Conservation (phyloP, 164 flowering plant genomes). For the Chimonanthus salicifolius region DNA sequence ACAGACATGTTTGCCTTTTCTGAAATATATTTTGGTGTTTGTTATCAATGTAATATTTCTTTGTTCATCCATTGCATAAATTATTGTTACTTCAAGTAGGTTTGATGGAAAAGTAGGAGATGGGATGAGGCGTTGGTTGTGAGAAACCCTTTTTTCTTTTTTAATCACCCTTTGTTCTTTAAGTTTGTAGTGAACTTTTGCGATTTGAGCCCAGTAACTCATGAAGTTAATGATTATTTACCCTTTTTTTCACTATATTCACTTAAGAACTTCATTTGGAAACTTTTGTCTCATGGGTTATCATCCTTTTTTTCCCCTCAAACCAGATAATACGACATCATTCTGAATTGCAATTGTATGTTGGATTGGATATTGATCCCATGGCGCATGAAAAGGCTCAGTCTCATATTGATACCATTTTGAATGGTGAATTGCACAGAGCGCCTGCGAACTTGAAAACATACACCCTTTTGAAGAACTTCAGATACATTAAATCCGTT, state of each 20-base stretch:
- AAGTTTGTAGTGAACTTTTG: no score
- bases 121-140: no score
- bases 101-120: no score
- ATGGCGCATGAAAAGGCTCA: constrained; percentile 61
- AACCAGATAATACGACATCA: constrained; percentile 70
- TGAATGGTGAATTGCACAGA: constrained; percentile 19
- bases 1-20: no score
- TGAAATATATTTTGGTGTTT: no score
- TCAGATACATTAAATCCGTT: constrained; percentile 49
- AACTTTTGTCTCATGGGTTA: background rate
- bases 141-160: no score
- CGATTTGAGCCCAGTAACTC: no score
- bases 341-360: constrained; percentile 54
- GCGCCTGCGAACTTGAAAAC: constrained; percentile 33
- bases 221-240: background rate
- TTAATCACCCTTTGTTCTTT: no score
- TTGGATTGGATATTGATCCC: constrained; percentile 94
- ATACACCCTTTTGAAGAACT: constrained; percentile 46
- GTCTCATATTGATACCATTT: constrained; percentile 30
- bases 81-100: no score
- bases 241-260: background rate
- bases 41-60: no score
- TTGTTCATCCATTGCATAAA: no score
- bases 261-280: background rate
- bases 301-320: background rate